Base-by-base conservation (phyloP, 106 monocot species). In the Agapanthus africanus region DNA sequence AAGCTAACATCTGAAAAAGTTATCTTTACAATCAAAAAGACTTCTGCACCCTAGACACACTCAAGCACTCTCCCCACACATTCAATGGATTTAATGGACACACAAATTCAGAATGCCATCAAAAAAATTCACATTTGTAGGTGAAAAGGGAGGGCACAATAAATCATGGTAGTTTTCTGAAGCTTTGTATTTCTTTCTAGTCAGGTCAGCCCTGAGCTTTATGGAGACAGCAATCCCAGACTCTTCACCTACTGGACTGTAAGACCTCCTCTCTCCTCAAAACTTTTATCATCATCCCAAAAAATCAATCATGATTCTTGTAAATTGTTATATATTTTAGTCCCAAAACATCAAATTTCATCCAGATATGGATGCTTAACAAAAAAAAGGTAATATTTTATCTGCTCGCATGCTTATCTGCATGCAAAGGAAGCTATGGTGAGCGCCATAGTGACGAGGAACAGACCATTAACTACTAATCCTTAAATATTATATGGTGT, bases 161-260 rank as follows among this genome's bases (percentile, higher is more conserved):
- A n/a, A n/a, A n/a, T n/a, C n/a, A n/a, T 34, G 5, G 7, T 33
- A 15, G 60, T 26, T 26, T 72, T 83, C 81, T 86, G 82, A 87
- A 84, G 84, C 86, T 76, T 82, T 83, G 69, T 70, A 66, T 82
- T 89, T 88, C 71, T 79, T 87, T 91, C 88, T 97, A 97, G 95
- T 97, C 95, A 97, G 95, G 95, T 97, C 95, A 97, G 91, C 95
- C 95, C 95, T 76, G 91, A 97, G 91, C 95, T 97, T 76, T 97
- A 97, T 69, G 95, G 95, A 77, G 95, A 97, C 82, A 91, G 70
- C 88, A 91, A 78, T 59, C 95, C 95, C 34, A 83, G 95, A 74
- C 80, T 97, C 33, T 97, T 97, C 82, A 97, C 95, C 22, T 97
- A 97, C 76, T 97, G 95, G 95, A 97, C 95, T 77, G 95, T 97